These are phyloP conservation scores for Raddia distichophylla DNA, from an alignment of 176 grass and related monocot genomes.

Conservation along the genomic window DNA sequence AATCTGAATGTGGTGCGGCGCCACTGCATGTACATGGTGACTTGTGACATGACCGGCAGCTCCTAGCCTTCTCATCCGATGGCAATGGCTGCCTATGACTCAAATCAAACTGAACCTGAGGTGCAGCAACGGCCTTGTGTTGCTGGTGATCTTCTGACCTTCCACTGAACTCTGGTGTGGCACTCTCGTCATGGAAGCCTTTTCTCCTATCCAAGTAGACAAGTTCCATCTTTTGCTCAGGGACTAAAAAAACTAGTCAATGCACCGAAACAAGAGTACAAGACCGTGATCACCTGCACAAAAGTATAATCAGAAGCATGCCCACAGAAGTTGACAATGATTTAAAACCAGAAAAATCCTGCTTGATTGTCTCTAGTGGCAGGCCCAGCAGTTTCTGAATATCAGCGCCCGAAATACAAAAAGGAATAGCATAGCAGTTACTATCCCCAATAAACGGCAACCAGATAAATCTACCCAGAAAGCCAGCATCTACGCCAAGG, in stretches of 20 bases:
- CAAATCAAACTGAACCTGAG: constrained; percentile 35
- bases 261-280: constrained; percentile 25
- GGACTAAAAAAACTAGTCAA: not conserved
- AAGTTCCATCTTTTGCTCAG: constrained; percentile 30
- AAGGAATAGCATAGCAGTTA: not conserved
- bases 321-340: constrained; percentile 2
- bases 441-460: not conserved
- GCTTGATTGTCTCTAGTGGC: not conserved
- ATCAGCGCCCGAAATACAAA: not conserved
- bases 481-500: not conserved
- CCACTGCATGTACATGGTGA: constrained; percentile 37
- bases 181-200: constrained; percentile 6
- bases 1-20: constrained; percentile 19
- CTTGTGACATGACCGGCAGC: constrained; percentile 37
- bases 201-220: constrained; percentile 52
- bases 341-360: constrained; percentile 16
- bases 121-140: constrained; percentile 6
- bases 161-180: constrained; percentile 52
- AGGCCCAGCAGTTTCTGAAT: constrained; percentile 27
- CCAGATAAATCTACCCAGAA: not conserved
- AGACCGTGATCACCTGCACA: constrained; percentile 37
- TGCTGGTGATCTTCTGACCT: constrained; percentile 21
- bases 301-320: not conserved
- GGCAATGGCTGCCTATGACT: constrained; percentile 38
- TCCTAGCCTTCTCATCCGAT: constrained; percentile 42